Evolutionary conservation across 805 yeast species (phyloP).

Genomic region (Torulaspora maleeae): DNA sequence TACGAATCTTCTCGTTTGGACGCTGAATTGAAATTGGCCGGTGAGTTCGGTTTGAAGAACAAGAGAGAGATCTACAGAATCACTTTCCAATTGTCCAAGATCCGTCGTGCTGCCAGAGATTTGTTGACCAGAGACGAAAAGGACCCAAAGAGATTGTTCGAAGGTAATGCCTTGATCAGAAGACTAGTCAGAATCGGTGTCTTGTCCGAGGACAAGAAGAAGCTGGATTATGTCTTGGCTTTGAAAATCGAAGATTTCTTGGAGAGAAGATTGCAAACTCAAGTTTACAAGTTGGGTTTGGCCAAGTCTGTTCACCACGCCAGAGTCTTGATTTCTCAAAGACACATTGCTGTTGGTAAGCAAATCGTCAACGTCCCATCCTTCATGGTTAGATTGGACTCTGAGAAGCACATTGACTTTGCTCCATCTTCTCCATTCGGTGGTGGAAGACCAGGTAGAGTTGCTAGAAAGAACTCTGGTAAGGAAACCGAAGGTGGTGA

Average conservation of each 20-base stretch:
- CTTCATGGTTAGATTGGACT: constrained; percentile 99
- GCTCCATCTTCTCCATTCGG: constrained; percentile 99
- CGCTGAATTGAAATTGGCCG: constrained; percentile 98
- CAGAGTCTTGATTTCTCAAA: constrained; percentile 96
- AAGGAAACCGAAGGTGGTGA: constrained; percentile 63
- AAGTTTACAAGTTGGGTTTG: constrained; percentile 98
- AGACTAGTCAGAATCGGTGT: constrained; percentile 99
- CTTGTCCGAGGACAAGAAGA: constrained; percentile 98
- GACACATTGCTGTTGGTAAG: constrained; percentile 99
- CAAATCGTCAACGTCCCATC: constrained; percentile 98
- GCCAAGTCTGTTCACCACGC: constrained; percentile 99
- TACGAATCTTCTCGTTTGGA: constrained; percentile 99
- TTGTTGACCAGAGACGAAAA: constrained; percentile 99
- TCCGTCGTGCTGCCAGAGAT: constrained; percentile 99
- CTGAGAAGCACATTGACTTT: constrained; percentile 99
- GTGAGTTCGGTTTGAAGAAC: constrained; percentile 99
- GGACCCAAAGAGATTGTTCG: constrained; percentile 99
- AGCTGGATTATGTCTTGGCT: constrained; percentile 99
- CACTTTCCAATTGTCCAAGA: constrained; percentile 98
- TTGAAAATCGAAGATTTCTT: constrained; percentile 97
- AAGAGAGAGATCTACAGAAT: constrained; percentile 99
- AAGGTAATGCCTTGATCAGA: constrained; percentile 99
- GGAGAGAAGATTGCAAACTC: constrained; percentile 99
- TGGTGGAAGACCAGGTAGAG: constrained; percentile 99
- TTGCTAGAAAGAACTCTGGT: constrained; percentile 85